Evolutionary conservation across 495 filamentous ascomycete species (phyloP).

Genomic region (Tetracladium setigerum): DNA sequence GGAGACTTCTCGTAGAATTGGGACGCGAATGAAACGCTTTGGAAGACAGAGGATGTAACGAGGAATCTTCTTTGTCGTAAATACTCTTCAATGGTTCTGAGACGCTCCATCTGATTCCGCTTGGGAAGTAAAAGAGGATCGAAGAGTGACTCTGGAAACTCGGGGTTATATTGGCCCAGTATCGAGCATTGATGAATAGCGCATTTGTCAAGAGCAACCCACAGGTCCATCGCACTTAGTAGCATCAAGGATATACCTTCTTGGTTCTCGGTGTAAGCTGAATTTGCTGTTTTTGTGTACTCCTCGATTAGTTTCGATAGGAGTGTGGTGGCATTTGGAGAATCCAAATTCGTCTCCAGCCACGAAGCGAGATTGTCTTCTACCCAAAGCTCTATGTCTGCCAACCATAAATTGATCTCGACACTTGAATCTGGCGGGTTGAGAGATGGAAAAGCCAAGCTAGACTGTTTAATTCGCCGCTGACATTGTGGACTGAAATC

Average conservation of each 20-base stretch:
- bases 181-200: slow-evolving; percentile 32
- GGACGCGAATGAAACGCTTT: slow-evolving; percentile 38
- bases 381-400: slow-evolving; percentile 30
- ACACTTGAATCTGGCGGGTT: background rate
- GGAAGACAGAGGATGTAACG: slow-evolving; percentile 28
- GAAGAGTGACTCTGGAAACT: slow-evolving; percentile 35
- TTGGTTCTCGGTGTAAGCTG: slow-evolving; percentile 34
- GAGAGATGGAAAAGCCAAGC: background rate
- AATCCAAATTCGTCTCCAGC: slow-evolving; percentile 18
- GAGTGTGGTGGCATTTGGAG: slow-evolving; percentile 6
- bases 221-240: slow-evolving; percentile 53
- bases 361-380: slow-evolving; percentile 5
- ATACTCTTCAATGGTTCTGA: slow-evolving; percentile 43
- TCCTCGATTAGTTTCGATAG: slow-evolving; percentile 5
- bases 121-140: slow-evolving; percentile 41
- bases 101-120: slow-evolving; percentile 40
- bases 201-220: slow-evolving; percentile 51
- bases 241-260: slow-evolving; percentile 51
- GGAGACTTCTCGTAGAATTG: slow-evolving; percentile 42
- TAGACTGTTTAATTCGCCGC: background rate
- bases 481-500: background rate
- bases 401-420: background rate
- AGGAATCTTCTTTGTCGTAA: slow-evolving; percentile 20
- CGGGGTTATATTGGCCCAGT: slow-evolving; percentile 43
- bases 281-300: slow-evolving; percentile 27